A percentile compares a stretch with the other conserved stretches of the same genome.
Conservation (phyloP, 345 rosid genomes). For the Pelargonium nanum region DNA sequence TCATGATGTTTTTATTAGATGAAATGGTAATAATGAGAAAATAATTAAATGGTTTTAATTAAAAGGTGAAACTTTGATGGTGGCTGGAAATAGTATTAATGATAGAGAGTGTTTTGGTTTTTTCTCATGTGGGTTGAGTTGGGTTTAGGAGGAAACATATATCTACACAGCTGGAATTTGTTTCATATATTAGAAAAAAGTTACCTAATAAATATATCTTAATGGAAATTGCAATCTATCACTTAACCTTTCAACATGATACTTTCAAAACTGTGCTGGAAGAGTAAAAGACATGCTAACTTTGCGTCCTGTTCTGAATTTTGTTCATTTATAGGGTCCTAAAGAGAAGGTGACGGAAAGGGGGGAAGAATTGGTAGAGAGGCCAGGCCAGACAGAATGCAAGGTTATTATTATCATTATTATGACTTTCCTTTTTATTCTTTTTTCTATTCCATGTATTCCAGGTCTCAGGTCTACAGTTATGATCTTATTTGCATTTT, state of each 20-base stretch:
- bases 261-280: neutral
- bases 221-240: no score
- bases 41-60: neutral
- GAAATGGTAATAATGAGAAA: neutral
- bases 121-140: neutral
- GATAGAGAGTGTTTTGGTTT: neutral
- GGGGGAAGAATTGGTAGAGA: slow-evolving; percentile 52
- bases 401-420: slow-evolving; percentile 35
- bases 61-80: neutral
- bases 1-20: no score
- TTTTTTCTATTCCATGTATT: neutral
- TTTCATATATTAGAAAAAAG: no score
- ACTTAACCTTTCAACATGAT: neutral
- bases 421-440: neutral
- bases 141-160: neutral
- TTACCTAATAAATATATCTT: neutral
- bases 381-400: slow-evolving; percentile 61
- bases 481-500: neutral
- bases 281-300: neutral
- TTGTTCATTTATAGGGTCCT: slow-evolving; percentile 32
- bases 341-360: slow-evolving; percentile 53
- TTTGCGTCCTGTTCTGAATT: neutral
- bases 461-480: neutral
- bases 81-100: no score
- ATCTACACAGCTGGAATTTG: neutral